Evolutionary conservation across 163 green algal genomes (phyloP).

Genomic region (Chlorella variabilis): DNA sequence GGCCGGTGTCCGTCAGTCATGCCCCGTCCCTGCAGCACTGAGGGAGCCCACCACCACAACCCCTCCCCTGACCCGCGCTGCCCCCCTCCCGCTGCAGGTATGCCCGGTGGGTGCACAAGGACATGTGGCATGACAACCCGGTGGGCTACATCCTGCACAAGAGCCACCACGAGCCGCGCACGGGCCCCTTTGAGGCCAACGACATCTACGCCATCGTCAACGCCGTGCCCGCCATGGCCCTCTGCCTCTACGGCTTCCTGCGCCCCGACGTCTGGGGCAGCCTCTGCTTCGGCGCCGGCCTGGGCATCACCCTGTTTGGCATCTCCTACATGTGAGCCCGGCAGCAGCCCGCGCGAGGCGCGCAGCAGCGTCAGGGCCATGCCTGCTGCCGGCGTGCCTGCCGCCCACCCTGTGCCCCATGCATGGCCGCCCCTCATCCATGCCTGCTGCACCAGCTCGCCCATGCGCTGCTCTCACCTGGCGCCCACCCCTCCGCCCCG

Average conservation of each 20-base stretch:
- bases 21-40: too few relatives aligned
- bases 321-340: conserved; percentile 97
- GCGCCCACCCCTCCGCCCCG: neutral
- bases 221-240: conserved; percentile 88
- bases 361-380: neutral
- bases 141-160: conserved; percentile 89
- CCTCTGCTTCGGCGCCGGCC: conserved; percentile 87
- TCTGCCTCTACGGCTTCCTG: conserved; percentile 94
- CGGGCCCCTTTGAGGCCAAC: conserved; percentile 90
- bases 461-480: neutral
- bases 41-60: too few relatives aligned
- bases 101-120: conserved; percentile 90
- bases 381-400: neutral
- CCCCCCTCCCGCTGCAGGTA: conserved; percentile 67
- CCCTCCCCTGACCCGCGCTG: neutral
- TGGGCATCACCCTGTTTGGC: conserved; percentile 96
- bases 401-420: neutral
- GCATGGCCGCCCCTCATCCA: too few relatives aligned
- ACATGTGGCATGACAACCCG: conserved; percentile 91
- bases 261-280: conserved; percentile 76
- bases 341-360: neutral
- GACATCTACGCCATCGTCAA: conserved; percentile 97
- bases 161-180: conserved; percentile 88
- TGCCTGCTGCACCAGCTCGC: neutral
- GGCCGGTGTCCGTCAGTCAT: too few relatives aligned